These are phyloP conservation scores for Hymenoscyphus infarciens DNA, from an alignment of 2,329 filamentous ascomycete species.

Conservation along the genomic window DNA sequence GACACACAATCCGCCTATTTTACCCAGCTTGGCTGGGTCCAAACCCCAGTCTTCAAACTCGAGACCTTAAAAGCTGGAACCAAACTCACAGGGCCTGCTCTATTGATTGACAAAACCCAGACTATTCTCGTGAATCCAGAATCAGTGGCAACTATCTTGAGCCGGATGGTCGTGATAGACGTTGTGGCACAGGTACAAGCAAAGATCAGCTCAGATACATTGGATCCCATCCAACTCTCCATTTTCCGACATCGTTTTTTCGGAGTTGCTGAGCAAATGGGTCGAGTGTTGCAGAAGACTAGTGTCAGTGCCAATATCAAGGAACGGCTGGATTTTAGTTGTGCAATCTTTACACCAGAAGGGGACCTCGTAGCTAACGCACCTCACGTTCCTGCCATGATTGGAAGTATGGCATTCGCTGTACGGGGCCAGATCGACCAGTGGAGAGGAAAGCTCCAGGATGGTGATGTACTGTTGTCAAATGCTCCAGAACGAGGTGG, in stretches of 20 bases:
- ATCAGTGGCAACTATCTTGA: conserved; percentile 62
- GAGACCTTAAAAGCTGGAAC: conserved; percentile 68
- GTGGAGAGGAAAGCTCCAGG: conserved; percentile 71
- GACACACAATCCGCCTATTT: conserved; percentile 51
- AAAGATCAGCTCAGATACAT: conserved; percentile 38
- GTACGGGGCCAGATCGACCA: conserved; percentile 72
- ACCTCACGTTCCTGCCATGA: conserved; percentile 60
- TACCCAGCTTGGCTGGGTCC: conserved; percentile 52
- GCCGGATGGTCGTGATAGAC: conserved; percentile 76
- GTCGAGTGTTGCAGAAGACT: conserved; percentile 70
- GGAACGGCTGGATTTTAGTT: conserved; percentile 76
- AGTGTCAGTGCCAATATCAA: conserved; percentile 76
- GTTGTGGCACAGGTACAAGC: conserved; percentile 37
- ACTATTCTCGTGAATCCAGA: conserved; percentile 84
- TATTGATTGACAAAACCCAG: conserved; percentile 82
- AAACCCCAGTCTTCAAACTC: conserved; percentile 75
- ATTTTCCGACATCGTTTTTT: conserved; percentile 80
- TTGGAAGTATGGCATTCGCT: conserved; percentile 23
- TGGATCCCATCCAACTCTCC: conserved; percentile 71
- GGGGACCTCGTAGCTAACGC: conserved; percentile 76
- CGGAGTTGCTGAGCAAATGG: conserved; percentile 83
- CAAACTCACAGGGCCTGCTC: conserved; percentile 73
- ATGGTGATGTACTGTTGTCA: conserved; percentile 74
- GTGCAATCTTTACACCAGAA: conserved; percentile 66
- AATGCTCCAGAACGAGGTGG: conserved; percentile 71